Percentiles rank a stretch among this genome's conserved stretches.
phyloP scores from a whole-genome alignment of 306 rosid genomes.

The Canavalia gladiata region DNA sequence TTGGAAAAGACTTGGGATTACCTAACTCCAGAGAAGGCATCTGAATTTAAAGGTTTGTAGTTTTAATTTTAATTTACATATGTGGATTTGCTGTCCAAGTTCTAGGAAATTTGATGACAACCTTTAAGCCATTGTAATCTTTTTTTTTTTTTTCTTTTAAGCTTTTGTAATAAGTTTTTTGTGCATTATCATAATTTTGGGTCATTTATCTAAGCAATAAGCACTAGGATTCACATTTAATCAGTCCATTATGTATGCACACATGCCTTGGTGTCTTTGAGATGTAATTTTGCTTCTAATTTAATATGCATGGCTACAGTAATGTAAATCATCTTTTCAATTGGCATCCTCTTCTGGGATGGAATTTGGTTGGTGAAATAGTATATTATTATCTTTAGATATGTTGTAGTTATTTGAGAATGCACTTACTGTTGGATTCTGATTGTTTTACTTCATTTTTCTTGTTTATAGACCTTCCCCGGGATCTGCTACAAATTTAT shows the following conservation, averaged over 20 bases:
- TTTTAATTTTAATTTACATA: constrained; percentile 30
- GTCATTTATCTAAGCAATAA: background rate
- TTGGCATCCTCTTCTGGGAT: background rate
- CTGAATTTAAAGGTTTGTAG: constrained; percentile 81
- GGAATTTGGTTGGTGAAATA: constrained; percentile 33
- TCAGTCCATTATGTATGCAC: constrained; percentile 33
- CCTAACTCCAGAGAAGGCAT: constrained; percentile 78
- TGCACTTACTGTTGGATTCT: constrained; percentile 5
- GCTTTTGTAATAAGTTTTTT: background rate
- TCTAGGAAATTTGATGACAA: constrained; percentile 32
- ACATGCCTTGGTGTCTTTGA: constrained; percentile 25
- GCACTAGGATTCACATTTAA: constrained; percentile 33
- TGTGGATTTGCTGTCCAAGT: constrained; percentile 27
- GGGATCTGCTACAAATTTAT: constrained; percentile 7
- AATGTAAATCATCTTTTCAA: constrained; percentile 21
- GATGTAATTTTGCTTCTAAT: constrained; percentile 42
- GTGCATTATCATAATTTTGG: constrained; percentile 15
- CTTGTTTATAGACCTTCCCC: constrained; percentile 8
- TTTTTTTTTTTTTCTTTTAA: constrained; percentile 1
- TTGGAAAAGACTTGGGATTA: constrained; percentile 98
- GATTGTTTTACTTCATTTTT: constrained; percentile 27
- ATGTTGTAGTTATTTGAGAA: constrained; percentile 15
- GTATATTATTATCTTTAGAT: constrained; percentile 17
- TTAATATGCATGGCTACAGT: constrained; percentile 8
- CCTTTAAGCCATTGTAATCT: constrained; percentile 9